Conservation (phyloP, 805 yeast genomes). For the Kodamaea laetipori region DNA sequence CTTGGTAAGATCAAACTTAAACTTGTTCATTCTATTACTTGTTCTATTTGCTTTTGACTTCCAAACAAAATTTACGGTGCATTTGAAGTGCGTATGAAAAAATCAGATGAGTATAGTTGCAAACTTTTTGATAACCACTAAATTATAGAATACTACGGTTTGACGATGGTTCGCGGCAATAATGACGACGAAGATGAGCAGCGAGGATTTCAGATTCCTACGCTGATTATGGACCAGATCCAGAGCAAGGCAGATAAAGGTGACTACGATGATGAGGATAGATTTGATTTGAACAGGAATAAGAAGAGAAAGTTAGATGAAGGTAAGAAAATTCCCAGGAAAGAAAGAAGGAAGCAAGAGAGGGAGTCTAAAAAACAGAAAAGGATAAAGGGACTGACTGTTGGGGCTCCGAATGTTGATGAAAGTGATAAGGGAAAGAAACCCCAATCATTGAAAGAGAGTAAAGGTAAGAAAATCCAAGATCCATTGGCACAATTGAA, state of each 20-base stretch:
- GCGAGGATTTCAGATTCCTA: slow-evolving; percentile 56
- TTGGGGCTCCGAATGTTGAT: slow-evolving; percentile 1
- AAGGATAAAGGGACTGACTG: slow-evolving; percentile 12
- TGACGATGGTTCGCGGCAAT: slow-evolving; percentile 8
- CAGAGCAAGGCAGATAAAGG: slow-evolving; percentile 43
- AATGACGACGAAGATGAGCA: slow-evolving; percentile 17
- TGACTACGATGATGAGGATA: slow-evolving; percentile 39
- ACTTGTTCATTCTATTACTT: slow-evolving; percentile 29
- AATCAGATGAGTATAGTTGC: slow-evolving; percentile 11
- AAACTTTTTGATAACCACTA: background rate
- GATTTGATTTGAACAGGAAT: slow-evolving; percentile 23
- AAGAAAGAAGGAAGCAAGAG: slow-evolving; percentile 40
- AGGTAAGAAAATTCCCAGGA: slow-evolving; percentile 35
- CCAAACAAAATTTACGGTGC: background rate
- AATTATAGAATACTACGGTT: too few relatives aligned
- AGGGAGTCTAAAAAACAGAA: slow-evolving; percentile 21
- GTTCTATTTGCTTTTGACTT: background rate
- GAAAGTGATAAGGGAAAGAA: too few relatives aligned
- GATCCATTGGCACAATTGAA: background rate
- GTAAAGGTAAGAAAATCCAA: background rate
- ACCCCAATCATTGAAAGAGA: too few relatives aligned
- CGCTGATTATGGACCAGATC: slow-evolving; percentile 54
- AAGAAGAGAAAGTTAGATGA: slow-evolving; percentile 39
- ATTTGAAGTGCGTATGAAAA: background rate
- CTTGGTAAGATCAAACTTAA: slow-evolving; percentile 40